Conservation (phyloP, 2,329 filamentous ascomycete genomes). For the Aspergillus neotritici region DNA sequence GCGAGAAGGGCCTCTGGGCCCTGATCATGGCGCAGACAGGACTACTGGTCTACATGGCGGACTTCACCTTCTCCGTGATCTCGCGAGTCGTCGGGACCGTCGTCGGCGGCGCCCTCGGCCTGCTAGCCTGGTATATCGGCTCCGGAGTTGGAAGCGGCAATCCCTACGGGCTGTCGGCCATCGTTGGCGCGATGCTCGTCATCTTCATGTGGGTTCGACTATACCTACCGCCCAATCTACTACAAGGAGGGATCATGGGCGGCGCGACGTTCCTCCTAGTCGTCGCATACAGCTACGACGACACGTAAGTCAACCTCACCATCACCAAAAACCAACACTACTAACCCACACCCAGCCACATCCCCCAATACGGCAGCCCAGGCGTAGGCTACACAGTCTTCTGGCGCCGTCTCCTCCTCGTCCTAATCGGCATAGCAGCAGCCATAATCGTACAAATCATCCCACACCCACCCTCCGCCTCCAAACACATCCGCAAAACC, state of each 20-base stretch:
- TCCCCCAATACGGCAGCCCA: slow-evolving; percentile 42
- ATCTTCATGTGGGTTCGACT: slow-evolving; percentile 34
- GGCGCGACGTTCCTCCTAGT: slow-evolving; percentile 43
- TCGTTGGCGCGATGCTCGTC: slow-evolving; percentile 28
- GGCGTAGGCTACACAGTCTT: slow-evolving; percentile 46
- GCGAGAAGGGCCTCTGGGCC: slow-evolving; percentile 50
- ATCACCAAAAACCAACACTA: background rate
- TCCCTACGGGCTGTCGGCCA: slow-evolving; percentile 46
- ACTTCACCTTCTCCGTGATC: slow-evolving; percentile 46
- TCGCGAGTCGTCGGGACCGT: slow-evolving; percentile 42
- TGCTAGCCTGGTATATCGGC: slow-evolving; percentile 50
- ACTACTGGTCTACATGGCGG: slow-evolving; percentile 47
- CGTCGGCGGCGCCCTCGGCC: slow-evolving; percentile 44
- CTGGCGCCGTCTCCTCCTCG: slow-evolving; percentile 42
- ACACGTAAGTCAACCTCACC: slow-evolving; percentile 14
- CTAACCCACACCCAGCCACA: slow-evolving; percentile 28
- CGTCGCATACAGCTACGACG: slow-evolving; percentile 46
- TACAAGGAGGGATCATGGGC: slow-evolving; percentile 35
- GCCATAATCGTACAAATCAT: slow-evolving; percentile 45
- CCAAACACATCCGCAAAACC: slow-evolving; percentile 41
- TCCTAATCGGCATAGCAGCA: slow-evolving; percentile 43
- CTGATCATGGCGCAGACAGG: slow-evolving; percentile 49
- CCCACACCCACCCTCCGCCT: slow-evolving; percentile 44
- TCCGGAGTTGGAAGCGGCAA: slow-evolving; percentile 46
- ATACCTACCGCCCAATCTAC: slow-evolving; percentile 25